Base-by-base conservation (phyloP, 2,329 filamentous ascomycete species). In the Penicillium expansum region DNA sequence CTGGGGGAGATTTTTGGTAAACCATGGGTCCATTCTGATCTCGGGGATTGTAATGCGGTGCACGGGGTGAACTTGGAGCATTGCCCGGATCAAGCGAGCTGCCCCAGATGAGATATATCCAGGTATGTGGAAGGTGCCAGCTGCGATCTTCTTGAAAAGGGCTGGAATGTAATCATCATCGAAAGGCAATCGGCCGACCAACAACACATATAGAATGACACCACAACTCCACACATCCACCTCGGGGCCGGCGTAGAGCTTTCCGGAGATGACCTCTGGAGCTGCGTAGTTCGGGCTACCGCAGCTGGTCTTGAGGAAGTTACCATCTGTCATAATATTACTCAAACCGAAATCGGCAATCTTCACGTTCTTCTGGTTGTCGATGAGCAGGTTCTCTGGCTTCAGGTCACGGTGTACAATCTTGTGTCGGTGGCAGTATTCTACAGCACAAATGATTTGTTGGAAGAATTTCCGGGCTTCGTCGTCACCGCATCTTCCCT, bases 261-360 rank as follows among this genome's bases (percentile, higher is more conserved):
- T 99, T 24, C 94, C 94, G 54, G 92, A 94, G 70, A 99, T 97
- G 59, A 99, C 94, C 74, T 99, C 94, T 7, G 94, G 94, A 1
- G 94, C 94, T 13, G 94, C 94, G 74, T 99, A 99, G 76, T 99
- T 99, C 41, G 94, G 94, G 71, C 93, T 97, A 52, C 94, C 94
- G 69, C 94, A 99, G 73, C 92, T 97, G 1, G 94, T 99, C 79
- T 97, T 97, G 69, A 99, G 84, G 72, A 99, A 99, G 74, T 99
- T 99, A 27, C 94, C 94, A 72, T 99, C 94, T 0, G 94, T 97
- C 94, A 99, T 99, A 77, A 99, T 99, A 73, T 99, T 99, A 80
- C 93, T 97, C 56, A 99, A 82, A 56, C 94, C 94, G 67, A 99
- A 99, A 77, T 99, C 94, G 68, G 94, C 94, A 78, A 99, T 99